Percentiles rank a stretch among this genome's conserved stretches.
Evolutionary conservation across 176 grass and related monocot genomes (phyloP).

Genomic region (Aechmea fasciata): DNA sequence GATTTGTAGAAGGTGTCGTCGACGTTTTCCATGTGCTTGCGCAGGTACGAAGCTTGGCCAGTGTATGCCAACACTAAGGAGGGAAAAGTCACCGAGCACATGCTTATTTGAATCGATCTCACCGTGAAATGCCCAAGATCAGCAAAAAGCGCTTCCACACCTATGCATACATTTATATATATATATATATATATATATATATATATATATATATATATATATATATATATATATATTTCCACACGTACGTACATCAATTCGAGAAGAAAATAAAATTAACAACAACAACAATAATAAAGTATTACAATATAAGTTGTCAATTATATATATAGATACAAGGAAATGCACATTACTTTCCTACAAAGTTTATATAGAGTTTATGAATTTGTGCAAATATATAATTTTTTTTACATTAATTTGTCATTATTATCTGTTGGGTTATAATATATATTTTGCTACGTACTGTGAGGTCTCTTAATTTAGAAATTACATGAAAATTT

Average conservation of each 20-base stretch:
- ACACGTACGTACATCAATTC: not conserved
- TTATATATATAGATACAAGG: too few species aligned
- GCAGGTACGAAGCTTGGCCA: constrained; percentile 78
- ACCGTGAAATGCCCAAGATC: constrained; percentile 88
- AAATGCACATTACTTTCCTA: too few species aligned
- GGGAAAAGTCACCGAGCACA: constrained; percentile 51
- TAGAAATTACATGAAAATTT: too few species aligned
- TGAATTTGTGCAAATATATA: too few species aligned
- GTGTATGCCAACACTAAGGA: constrained; percentile 84
- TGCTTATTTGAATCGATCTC: constrained; percentile 59
- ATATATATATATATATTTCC: not conserved
- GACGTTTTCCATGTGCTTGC: constrained; percentile 44
- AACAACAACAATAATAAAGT: too few species aligned
- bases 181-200: not conserved
- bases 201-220: not conserved
- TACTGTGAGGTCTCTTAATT: too few species aligned
- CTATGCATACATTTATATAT: not conserved
- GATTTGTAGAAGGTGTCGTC: constrained; percentile 66
- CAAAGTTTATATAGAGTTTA: too few species aligned
- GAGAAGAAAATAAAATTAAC: not conserved
- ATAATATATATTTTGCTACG: too few species aligned
- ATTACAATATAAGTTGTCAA: too few species aligned
- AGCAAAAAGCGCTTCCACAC: constrained; percentile 78
- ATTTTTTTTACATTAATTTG: too few species aligned
- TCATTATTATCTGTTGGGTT: too few species aligned